Base-by-base conservation (phyloP, 2,329 filamentous ascomycete genomes). In the Mycocentrospora acerina region DNA sequence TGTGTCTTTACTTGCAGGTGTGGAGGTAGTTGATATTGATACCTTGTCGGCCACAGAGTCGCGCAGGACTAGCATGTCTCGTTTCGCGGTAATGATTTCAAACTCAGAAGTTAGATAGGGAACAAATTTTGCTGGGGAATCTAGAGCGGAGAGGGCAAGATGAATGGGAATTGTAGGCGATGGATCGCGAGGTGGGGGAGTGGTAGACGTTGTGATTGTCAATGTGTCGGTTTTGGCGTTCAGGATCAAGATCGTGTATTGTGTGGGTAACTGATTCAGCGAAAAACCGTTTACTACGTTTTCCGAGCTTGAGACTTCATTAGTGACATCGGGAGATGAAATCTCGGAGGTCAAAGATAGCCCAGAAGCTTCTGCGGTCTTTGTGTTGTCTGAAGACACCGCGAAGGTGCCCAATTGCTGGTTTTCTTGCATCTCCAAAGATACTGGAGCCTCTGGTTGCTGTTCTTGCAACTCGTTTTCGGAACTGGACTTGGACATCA, bases 41-140 rank as follows among this genome's bases (percentile, higher is more conserved):
- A 29, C 15, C 7, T 32, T 30, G 6, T 30, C 9, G 7, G 47
- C 42, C 5, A 50, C 42, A 13, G 42, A 29, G 22, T 57, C 45
- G 13, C 62, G 59, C 2, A 66, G 43, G 9, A 66, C 45, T 8
- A 68, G 57, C 32, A 67, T 52, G 28, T 67, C 48, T 16, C 50
- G 45, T 8, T 55, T 62, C 1, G 53, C 53, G n/a, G 38, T 53
- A 15, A 64, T 41, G 10, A 65, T 46, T 29, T 66, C 60, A 15
- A 57, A 55, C 13, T 46, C 46, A 0, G 44, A 18, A 0, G 53
- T 50, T 2, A 68, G 55, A 32, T 62, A 45, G 1, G 62, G 60
- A 7, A 67, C 36, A 32, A 65, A 65, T 27, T 56, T 60, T 8
- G 51, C 46, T 1, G 62, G 62, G 5, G 44, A 32, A 10, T 55